Conservation (phyloP, 352 stramenopile genomes). For the Phytopythium litorale region DNA sequence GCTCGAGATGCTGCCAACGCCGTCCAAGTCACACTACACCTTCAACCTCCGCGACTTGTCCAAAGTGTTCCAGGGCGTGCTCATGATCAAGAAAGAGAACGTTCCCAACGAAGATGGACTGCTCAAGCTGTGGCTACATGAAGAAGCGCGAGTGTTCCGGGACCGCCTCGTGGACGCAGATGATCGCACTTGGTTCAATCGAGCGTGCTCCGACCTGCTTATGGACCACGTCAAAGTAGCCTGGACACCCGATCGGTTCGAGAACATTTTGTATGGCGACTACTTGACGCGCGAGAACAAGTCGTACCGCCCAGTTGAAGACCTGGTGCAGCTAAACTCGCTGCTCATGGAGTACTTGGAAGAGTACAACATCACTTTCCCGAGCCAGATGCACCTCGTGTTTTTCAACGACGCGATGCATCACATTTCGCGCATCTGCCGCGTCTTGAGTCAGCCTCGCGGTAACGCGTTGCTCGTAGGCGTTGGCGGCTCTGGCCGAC, state of each 20-base stretch:
- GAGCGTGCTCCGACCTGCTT: constrained; percentile 64
- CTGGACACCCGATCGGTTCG: constrained; percentile 62
- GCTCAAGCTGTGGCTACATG: constrained; percentile 89
- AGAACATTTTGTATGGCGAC: constrained; percentile 88
- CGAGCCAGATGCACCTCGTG: constrained; percentile 92
- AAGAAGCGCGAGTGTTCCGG: constrained; percentile 90
- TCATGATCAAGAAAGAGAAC: constrained; percentile 90
- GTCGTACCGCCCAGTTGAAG: constrained; percentile 66
- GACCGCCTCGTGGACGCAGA: constrained; percentile 88
- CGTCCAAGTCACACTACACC: constrained; percentile 92
- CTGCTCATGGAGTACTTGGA: constrained; percentile 91
- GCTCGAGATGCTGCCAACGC: constrained; percentile 87
- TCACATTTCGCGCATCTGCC: constrained; percentile 91
- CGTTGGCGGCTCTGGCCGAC: constrained; percentile 87
- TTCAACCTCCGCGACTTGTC: constrained; percentile 93
- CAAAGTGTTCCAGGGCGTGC: constrained; percentile 91
- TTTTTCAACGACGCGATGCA: constrained; percentile 95
- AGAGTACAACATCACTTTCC: constrained; percentile 94
- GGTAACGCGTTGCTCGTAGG: constrained; percentile 92
- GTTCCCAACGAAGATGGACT: constrained; percentile 65
- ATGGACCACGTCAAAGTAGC: constrained; percentile 60
- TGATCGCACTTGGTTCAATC: constrained; percentile 88
- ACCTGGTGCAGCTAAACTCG: constrained; percentile 60
- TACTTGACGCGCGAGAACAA: constrained; percentile 83
- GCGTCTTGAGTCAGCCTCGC: constrained; percentile 89